phyloP scores from a whole-genome alignment of 1,284 basidiomycete genomes.

The Boletus albobrunnescens region DNA sequence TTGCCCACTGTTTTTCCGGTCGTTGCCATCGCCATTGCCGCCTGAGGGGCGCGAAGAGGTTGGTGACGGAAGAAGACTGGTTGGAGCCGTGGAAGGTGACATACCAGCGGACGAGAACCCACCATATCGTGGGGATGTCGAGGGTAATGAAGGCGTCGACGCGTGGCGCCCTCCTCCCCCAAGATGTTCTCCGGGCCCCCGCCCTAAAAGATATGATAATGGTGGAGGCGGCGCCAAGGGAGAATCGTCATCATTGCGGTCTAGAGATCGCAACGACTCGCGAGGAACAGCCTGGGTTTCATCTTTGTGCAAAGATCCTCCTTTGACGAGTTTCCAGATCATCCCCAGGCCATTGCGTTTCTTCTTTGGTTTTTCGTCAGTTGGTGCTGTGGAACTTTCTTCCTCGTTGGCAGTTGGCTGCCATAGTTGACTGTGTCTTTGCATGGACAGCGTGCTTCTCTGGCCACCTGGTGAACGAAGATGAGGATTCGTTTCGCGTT shows the following conservation, averaged over 20 bases:
- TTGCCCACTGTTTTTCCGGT: constrained; percentile 38
- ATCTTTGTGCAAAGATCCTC: constrained; percentile 44
- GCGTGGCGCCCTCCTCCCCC: constrained; percentile 48
- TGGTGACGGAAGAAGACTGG: constrained; percentile 68
- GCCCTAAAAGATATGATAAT: constrained; percentile 75
- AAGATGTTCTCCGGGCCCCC: constrained; percentile 49
- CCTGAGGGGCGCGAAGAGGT: constrained; percentile 62
- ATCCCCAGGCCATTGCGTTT: constrained; percentile 81
- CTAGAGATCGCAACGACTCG: constrained; percentile 35
- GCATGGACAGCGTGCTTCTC: constrained; percentile 37
- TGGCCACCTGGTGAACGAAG: constrained; percentile 43
- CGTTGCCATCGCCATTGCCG: constrained; percentile 50
- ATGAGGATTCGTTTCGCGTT: constrained; percentile 53
- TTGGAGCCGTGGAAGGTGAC: constrained; percentile 67
- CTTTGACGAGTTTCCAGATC: constrained; percentile 78
- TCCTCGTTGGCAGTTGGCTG: constrained; percentile 40
- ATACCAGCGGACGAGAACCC: constrained; percentile 50
- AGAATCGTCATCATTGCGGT: constrained; percentile 57
- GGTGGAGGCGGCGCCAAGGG: constrained; percentile 83
- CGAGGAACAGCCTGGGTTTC: constrained; percentile 14
- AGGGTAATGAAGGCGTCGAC: constrained; percentile 65
- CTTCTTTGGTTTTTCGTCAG: constrained; percentile 49
- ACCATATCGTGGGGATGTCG: constrained; percentile 52
- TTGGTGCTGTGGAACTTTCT: constrained; percentile 20
- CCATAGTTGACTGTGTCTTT: constrained; percentile 56